phyloP scores from a whole-genome alignment of 257 asterid genomes.

The Solanum sparsipilum region DNA sequence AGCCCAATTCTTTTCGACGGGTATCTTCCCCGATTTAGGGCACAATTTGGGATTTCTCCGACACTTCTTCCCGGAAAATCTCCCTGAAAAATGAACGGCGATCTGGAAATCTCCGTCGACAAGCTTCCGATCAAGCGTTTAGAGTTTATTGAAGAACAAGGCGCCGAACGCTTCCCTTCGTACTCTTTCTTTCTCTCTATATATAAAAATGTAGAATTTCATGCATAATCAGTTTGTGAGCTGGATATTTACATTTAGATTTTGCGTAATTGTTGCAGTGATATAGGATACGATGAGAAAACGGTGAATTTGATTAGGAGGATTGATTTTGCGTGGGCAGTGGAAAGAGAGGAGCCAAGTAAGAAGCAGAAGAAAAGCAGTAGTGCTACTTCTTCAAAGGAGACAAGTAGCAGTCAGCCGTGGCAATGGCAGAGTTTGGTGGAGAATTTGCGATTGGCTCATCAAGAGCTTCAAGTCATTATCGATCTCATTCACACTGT shows the following conservation, averaged over 20 bases:
- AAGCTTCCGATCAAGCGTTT: constrained; percentile 78
- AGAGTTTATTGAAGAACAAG: constrained; percentile 63
- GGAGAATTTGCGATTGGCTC: constrained; percentile 88
- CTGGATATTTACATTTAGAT: background rate
- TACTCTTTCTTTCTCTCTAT: constrained; percentile 10
- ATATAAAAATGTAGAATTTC: background rate
- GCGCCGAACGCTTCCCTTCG: constrained; percentile 75
- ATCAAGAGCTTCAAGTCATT: constrained; percentile 90
- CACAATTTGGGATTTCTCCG: background rate
- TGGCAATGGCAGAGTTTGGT: constrained; percentile 86
- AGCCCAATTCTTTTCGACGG: background rate
- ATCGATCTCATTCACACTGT: constrained; percentile 91
- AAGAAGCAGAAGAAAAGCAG: constrained; percentile 69
- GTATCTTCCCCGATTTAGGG: background rate
- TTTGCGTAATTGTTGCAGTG: background rate
- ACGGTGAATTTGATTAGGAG: constrained; percentile 63
- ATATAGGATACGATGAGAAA: constrained; percentile 76
- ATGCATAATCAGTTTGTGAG: background rate
- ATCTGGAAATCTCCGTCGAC: constrained; percentile 65
- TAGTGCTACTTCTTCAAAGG: constrained; percentile 14
- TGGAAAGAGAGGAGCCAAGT: constrained; percentile 85
- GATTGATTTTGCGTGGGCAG: constrained; percentile 89
- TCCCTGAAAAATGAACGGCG: constrained; percentile 39
- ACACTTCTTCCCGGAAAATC: background rate
- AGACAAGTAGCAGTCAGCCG: constrained; percentile 15